A percentile compares a stretch with the other conserved stretches of the same genome.
These are phyloP conservation scores for Trichoderma reesei DNA, from an alignment of 495 filamentous ascomycete genomes.

Conservation along the genomic window DNA sequence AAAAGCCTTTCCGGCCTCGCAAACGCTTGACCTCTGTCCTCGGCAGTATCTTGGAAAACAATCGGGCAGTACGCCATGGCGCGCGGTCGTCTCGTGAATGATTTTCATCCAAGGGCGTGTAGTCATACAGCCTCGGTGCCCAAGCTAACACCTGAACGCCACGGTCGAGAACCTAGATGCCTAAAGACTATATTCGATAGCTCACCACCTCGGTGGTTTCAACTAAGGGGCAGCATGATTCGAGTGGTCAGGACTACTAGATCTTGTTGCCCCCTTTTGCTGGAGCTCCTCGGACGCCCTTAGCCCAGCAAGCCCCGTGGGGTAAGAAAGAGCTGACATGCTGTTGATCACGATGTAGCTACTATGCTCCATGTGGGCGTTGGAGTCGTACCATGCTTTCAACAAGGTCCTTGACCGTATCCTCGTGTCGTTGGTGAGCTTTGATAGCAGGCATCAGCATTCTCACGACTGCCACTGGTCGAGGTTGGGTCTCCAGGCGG, in stretches of 20 bases:
- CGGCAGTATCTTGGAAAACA: neutral
- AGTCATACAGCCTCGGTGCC: neutral
- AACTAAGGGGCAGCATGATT: neutral
- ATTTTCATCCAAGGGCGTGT: neutral
- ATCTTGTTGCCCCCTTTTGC: neutral
- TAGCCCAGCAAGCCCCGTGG: neutral
- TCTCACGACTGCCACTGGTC: constrained; percentile 4
- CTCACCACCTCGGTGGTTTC: neutral
- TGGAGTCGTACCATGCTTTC: neutral
- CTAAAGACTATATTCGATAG: neutral
- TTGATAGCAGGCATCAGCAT: neutral
- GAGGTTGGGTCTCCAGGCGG: neutral
- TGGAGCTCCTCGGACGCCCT: neutral
- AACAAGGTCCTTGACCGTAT: neutral
- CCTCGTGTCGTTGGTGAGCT: neutral
- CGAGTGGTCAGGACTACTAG: neutral
- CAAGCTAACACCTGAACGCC: neutral
- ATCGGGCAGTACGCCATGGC: neutral
- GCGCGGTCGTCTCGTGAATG: neutral
- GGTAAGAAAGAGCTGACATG: neutral
- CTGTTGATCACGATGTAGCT: neutral
- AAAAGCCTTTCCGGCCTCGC: neutral
- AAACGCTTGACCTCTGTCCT: no score
- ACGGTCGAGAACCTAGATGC: neutral
- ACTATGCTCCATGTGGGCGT: neutral